Base-by-base conservation (phyloP, 805 yeast species). In the Wickerhamomyces silvicola region DNA sequence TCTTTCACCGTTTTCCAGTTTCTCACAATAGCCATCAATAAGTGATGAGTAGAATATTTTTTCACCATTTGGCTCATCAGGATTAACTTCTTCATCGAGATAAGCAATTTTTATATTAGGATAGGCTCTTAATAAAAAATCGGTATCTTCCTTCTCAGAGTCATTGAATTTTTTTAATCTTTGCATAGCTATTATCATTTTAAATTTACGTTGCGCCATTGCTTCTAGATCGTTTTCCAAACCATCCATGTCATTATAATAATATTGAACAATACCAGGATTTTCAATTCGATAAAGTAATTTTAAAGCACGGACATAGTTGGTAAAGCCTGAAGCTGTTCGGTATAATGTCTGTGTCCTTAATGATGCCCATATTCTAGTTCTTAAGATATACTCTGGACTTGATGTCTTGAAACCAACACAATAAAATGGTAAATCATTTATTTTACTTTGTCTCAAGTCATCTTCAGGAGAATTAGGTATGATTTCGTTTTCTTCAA, bases 181-280 rank as follows among this genome's bases (percentile, higher is more conserved):
- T 62, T 90, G 97, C 95, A 90, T 85, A 1, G 96, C 81, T 14
- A 90, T 75, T 16, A 90, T 52, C 50, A 90, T 62, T 48, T 75
- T 72, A 63, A 87, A 87, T 60, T 90, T 90, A 42, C 94, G 67
- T 35, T 70, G 67, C 0, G 90, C 83, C 75, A 87, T 71, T 28
- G 77, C 68, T 52, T 78, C 81, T 40, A 82, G 63, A 34, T 82
- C 85, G 38, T 59, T 54, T 42, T 78, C 81, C 44, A 78, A 60
- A 2, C 75, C 78, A 33, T 71, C 82, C 12, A 74, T 73, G 33
- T 66, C 57, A 5, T 59, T 48, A 10, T 59, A 60, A 29, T 66
- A 68, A 30, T 60, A 56, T 21, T 64, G 71, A 25, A 69, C 56
- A 52, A 70, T 54, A 12, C 69, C 71, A 2, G 78, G 73, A 38